Percentiles rank a stretch among this genome's conserved stretches.
Evolutionary conservation across 192 early-diverging fungal species (phyloP).

Genomic region (Gryganskiella cystojenkinii): DNA sequence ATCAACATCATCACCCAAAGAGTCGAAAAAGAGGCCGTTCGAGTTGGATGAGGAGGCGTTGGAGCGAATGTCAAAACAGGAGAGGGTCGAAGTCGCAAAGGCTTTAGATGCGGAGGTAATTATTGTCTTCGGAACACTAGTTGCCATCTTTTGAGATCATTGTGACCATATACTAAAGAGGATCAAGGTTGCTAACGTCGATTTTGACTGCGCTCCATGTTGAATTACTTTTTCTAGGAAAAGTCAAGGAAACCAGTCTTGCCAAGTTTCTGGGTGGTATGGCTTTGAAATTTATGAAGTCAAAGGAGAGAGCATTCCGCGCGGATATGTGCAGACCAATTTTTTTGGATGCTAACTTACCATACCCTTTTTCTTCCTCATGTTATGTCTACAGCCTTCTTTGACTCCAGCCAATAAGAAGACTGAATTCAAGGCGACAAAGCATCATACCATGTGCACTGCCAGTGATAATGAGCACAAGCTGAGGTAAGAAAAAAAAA

Average conservation of each 20-base stretch:
- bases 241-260: conserved; percentile 44
- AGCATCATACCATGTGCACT: conserved; percentile 69
- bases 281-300: too few species aligned
- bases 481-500: conserved; percentile 59
- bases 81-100: conserved; percentile 28
- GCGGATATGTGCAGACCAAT: too few species aligned
- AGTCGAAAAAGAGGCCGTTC: conserved; percentile 28
- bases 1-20: not conserved
- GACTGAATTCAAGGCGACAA: conserved; percentile 63
- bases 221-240: conserved; percentile 4
- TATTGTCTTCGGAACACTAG: too few species aligned
- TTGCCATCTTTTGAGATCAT: too few species aligned
- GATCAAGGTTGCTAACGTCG: too few species aligned
- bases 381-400: conserved; percentile 76
- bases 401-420: conserved; percentile 73
- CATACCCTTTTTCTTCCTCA: not conserved
- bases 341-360: conserved; percentile 1
- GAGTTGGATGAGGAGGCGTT: conserved; percentile 38
- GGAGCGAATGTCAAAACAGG: conserved; percentile 43
- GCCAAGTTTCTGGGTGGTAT: conserved; percentile 80
- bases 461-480: conserved; percentile 72
- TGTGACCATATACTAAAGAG: too few species aligned
- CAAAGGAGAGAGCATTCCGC: too few species aligned
- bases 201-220: too few species aligned
- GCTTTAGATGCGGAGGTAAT: conserved; percentile 48